Evolutionary conservation across 208 protist genomes (phyloP), one percentile per base, ranked within the genome.

Genomic region (Porcisia hertigi): DNA sequence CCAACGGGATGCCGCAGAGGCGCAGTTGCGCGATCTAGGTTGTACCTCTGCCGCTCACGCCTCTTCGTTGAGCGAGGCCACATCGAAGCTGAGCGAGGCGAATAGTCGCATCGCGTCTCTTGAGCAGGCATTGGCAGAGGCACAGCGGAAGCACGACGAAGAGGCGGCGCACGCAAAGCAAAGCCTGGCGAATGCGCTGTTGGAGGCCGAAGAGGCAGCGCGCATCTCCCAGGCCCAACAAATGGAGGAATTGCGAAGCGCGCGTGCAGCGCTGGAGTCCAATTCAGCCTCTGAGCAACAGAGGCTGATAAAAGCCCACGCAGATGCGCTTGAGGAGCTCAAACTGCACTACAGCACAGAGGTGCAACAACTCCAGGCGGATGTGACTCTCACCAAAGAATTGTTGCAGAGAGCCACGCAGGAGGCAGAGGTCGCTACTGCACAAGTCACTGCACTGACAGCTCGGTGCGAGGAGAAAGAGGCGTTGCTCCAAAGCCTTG

Each of bases 271-370:
- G 0, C 53, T 73, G 34, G 41, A 82, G 53, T 75, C 43, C 1
- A 66, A 52, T 49, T 73, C 69, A 23, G 49, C 69, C 36, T 62
- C 63, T 14, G 72, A 58, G 71, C 69, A 80, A 60, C 75, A 77
- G 71, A 11, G 71, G 16, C 71, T 83, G 20, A 25, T 41, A 8
- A 59, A 80, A 58, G 34, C 58, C 1, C 85, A 92, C 65, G 69
- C 71, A 63, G 73, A 54, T 3, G 75, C 82, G 55, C 23, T 88
- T 49, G 73, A 85, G 25, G 52, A 69, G 34, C 36, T 85, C 53
- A 73, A 76, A 71, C 70, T 54, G 45, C 63, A 77, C 54, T 69
- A 80, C 34, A 73, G 55, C 20, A 71, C 70, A 36, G 82, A 73
- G 58, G 47, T 85, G 5, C 62, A 53, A 11, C 73, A 75, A 69